These are phyloP conservation scores for Planoprotostelium fungivorum DNA, from an alignment of 78 protist genomes.

Conservation along the genomic window DNA sequence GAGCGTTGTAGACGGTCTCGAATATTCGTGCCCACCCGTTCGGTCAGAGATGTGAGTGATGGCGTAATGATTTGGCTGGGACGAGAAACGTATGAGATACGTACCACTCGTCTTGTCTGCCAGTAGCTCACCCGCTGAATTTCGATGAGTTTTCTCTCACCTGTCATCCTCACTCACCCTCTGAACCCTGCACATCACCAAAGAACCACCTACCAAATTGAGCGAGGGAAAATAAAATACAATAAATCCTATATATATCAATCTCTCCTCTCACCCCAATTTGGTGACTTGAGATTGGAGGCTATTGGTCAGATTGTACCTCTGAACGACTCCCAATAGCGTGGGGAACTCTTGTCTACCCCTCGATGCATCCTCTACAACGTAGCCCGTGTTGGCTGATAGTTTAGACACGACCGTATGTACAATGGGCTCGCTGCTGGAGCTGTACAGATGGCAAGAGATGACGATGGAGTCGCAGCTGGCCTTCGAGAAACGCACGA, in stretches of 20 bases:
- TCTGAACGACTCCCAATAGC: not conserved
- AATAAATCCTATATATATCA: too few species aligned
- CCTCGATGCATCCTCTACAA: not conserved
- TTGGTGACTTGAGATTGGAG: not conserved
- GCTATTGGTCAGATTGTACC: not conserved
- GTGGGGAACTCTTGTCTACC: not conserved
- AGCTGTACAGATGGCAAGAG: not conserved
- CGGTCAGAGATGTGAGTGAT: not conserved
- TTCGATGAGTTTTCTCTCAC: not conserved
- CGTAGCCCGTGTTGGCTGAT: not conserved
- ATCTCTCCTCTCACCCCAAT: not conserved
- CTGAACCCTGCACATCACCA: not conserved
- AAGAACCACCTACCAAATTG: not conserved
- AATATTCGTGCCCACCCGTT: not conserved
- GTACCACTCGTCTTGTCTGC: not conserved
- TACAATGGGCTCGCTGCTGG: not conserved
- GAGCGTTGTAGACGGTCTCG: not conserved
- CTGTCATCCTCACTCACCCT: not conserved
- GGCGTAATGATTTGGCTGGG: not conserved
- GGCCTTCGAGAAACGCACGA: not conserved
- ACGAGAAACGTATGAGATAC: not conserved
- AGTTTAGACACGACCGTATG: not conserved
- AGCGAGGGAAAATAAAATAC: not conserved
- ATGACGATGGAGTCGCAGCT: not conserved
- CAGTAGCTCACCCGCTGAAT: not conserved